Conservation (phyloP, 768 basidiomycete genomes). For the Phanerochaete carnosa region DNA sequence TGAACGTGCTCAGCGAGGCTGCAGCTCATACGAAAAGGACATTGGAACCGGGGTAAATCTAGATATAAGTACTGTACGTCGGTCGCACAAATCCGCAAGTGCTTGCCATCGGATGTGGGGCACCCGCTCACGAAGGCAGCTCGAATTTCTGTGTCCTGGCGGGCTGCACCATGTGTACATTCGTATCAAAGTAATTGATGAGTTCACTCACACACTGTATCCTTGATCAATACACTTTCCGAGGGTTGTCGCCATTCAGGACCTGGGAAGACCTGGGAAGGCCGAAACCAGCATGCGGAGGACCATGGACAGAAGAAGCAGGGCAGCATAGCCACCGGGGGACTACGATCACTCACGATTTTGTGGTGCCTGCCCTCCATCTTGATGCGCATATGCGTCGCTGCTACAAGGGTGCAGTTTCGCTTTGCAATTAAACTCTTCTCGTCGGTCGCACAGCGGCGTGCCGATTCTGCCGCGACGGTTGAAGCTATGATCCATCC, state of each 20-base stretch:
- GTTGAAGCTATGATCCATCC: too few species aligned
- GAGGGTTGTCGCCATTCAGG: not conserved
- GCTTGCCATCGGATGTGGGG: not conserved
- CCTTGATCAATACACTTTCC: not conserved
- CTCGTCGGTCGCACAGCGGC: not conserved
- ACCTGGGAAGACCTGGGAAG: not conserved
- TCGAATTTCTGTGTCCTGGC: not conserved
- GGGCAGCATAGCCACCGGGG: not conserved
- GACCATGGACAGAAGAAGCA: not conserved
- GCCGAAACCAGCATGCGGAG: not conserved
- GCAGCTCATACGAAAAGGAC: not conserved
- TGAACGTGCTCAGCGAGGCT: not conserved
- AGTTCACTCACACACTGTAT: not conserved
- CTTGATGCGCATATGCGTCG: not conserved
- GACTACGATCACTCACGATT: not conserved
- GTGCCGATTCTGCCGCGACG: not conserved
- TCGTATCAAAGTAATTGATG: not conserved
- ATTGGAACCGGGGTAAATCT: slow-evolving; percentile 1
- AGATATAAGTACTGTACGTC: not conserved
- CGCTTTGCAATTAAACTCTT: not conserved
- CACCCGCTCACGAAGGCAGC: not conserved
- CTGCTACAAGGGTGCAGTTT: not conserved
- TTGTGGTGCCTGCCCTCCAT: not conserved
- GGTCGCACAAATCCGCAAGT: not conserved
- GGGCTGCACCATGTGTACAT: not conserved